Conservation (phyloP, 2,329 filamentous ascomycete genomes). For the Parafenestella ontariensis region DNA sequence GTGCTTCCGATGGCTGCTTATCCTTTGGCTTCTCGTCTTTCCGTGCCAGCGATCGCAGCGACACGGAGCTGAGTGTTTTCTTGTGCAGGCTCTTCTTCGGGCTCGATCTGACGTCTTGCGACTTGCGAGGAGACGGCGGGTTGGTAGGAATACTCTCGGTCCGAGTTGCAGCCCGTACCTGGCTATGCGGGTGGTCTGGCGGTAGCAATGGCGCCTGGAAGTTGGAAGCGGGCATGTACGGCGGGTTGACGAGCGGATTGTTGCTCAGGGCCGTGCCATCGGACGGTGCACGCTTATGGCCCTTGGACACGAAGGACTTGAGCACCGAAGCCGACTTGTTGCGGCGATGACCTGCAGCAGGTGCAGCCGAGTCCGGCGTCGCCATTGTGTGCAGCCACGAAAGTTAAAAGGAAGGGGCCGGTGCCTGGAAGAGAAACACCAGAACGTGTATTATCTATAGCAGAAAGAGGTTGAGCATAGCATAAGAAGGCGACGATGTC, state of each 20-base stretch:
- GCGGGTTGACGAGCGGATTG: constrained; percentile 23
- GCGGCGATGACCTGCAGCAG: constrained; percentile 43
- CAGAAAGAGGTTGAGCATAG: constrained; percentile 29
- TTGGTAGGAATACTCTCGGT: constrained; percentile 49
- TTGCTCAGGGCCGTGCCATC: constrained; percentile 43
- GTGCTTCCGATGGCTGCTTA: constrained; percentile 40
- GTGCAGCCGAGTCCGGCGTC: constrained; percentile 28
- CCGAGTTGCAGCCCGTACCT: constrained; percentile 34
- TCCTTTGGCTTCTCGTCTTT: constrained; percentile 47
- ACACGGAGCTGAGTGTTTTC: constrained; percentile 62
- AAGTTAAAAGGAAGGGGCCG: constrained; percentile 9
- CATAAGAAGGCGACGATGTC: constrained; percentile 23
- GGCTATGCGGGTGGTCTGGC: constrained; percentile 57
- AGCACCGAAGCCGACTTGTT: constrained; percentile 55
- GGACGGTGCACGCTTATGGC: constrained; percentile 57
- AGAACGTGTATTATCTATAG: constrained; percentile 31
- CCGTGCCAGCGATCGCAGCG: constrained; percentile 60
- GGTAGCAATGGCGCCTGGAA: constrained; percentile 55
- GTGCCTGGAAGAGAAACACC: constrained; percentile 19
- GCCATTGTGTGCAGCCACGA: constrained; percentile 26
- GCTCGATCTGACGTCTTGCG: constrained; percentile 47
- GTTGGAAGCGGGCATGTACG: constrained; percentile 35
- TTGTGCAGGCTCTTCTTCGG: constrained; percentile 54
- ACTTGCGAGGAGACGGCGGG: constrained; percentile 46
- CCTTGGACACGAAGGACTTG: constrained; percentile 61